These are phyloP conservation scores for Suhomyces bolitotheri DNA, from an alignment of 1,139 yeast species.

Conservation along the genomic window DNA sequence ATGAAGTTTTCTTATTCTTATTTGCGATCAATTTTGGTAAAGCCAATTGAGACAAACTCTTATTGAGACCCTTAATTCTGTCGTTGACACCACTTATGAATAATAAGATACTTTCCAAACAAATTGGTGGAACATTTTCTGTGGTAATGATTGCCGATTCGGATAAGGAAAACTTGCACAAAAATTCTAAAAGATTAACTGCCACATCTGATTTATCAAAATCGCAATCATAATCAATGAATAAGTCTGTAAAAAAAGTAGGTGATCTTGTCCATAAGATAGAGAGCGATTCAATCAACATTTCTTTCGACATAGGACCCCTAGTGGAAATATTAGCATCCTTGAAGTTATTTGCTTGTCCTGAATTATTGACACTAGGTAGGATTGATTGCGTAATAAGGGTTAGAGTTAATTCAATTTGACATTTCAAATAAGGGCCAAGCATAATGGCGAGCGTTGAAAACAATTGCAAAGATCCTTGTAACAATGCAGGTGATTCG, in stretches of 20 bases:
- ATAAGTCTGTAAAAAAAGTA: constrained; percentile 70
- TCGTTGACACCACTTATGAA: constrained; percentile 68
- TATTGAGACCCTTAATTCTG: constrained; percentile 41
- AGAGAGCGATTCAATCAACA: constrained; percentile 80
- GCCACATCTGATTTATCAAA: constrained; percentile 83
- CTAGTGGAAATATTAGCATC: constrained; percentile 28
- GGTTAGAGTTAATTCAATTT: constrained; percentile 64
- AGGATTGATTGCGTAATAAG: constrained; percentile 58
- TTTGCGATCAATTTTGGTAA: constrained; percentile 37
- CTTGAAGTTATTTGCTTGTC: constrained; percentile 23
- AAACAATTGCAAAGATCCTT: constrained; percentile 74
- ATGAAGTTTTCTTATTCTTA: constrained; percentile 67
- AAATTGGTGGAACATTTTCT: constrained; percentile 88
- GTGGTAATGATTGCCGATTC: constrained; percentile 78
- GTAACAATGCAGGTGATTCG: constrained; percentile 67
- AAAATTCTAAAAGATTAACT: constrained; percentile 63
- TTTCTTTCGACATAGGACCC: constrained; percentile 57
- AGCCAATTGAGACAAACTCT: constrained; percentile 20
- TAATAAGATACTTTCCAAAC: constrained; percentile 81
- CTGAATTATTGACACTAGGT: constrained; percentile 30
- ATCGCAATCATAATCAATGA: constrained; percentile 87
- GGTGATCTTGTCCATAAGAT: constrained; percentile 85
- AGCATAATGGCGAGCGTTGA: constrained; percentile 63
- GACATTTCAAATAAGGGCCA: constrained; percentile 60
- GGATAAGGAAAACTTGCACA: constrained; percentile 77